These are phyloP conservation scores for Paraphaeosphaeria sporulosa DNA, from an alignment of 2,329 filamentous ascomycete species.

Conservation along the genomic window DNA sequence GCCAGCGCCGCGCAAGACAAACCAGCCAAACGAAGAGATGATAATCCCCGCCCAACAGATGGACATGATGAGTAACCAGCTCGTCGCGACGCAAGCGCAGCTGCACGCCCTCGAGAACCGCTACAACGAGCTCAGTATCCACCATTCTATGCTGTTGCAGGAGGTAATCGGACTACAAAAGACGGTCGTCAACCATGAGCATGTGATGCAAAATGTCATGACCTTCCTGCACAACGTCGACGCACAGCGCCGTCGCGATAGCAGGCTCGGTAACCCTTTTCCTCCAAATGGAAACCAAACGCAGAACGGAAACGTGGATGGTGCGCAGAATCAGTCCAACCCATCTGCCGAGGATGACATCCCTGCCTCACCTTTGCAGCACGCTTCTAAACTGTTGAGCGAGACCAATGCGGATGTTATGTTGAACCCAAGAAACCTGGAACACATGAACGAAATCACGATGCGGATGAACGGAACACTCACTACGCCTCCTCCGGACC, in stretches of 20 bases:
- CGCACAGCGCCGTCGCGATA: constrained; percentile 69
- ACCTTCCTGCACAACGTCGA: constrained; percentile 71
- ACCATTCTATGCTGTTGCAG: constrained; percentile 70
- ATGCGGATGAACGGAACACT: constrained; percentile 63
- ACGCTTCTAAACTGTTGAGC: constrained; percentile 70
- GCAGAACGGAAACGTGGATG: constrained; percentile 52
- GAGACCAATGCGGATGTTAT: constrained; percentile 72
- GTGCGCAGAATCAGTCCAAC: constrained; percentile 52
- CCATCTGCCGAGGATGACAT: constrained; percentile 64
- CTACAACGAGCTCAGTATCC: constrained; percentile 77
- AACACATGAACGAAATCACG: constrained; percentile 68
- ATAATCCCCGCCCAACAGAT: constrained; percentile 86
- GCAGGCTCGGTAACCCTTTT: constrained; percentile 57
- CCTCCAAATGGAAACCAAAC: constrained; percentile 45
- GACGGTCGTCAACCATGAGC: constrained; percentile 75
- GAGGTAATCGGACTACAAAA: constrained; percentile 71
- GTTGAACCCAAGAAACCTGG: constrained; percentile 68
- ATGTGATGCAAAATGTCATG: constrained; percentile 75
- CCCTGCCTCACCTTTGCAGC: constrained; percentile 71
- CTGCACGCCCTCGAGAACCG: constrained; percentile 86
- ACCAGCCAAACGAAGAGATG: constrained; percentile 67
- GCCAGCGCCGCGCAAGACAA: constrained; percentile 82
- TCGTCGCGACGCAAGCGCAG: constrained; percentile 91
- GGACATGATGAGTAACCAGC: constrained; percentile 84
- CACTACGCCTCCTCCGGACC: constrained; percentile 65